phyloP scores from a whole-genome alignment of 2,329 filamentous ascomycete genomes.

The Talaromyces sp. region DNA sequence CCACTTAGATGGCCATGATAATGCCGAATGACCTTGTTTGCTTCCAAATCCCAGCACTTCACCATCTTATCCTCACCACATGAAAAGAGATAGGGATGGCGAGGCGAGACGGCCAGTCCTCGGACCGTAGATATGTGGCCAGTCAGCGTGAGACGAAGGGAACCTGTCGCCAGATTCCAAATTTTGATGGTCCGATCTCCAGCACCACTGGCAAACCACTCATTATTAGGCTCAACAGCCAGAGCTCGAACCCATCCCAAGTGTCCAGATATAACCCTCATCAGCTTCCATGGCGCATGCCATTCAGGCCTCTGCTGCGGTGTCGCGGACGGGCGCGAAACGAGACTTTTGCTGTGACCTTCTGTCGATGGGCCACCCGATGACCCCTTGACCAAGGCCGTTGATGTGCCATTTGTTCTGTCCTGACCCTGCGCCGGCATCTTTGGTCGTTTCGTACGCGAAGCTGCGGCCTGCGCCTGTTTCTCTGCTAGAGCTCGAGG shows the following conservation, averaged over 20 bases:
- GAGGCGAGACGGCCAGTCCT: constrained; percentile 82
- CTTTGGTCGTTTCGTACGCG: constrained; percentile 60
- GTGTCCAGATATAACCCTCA: constrained; percentile 95
- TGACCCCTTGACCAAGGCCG: constrained; percentile 49
- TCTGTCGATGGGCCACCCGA: constrained; percentile 23
- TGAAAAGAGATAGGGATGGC: constrained; percentile 95
- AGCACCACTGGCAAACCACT: constrained; percentile 95
- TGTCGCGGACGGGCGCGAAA: constrained; percentile 57
- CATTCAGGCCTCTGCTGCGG: constrained; percentile 77
- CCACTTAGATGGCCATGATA: constrained; percentile 96
- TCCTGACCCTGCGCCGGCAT: constrained; percentile 38
- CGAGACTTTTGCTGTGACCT: constrained; percentile 54
- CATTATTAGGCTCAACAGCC: constrained; percentile 90
- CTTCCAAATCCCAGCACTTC: constrained; percentile 98
- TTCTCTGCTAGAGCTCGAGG: constrained; percentile 75
- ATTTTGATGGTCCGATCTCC: constrained; percentile 98
- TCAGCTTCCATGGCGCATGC: constrained; percentile 98
- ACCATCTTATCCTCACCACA: constrained; percentile 99
- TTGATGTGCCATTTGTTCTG: constrained; percentile 43
- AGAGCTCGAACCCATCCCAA: constrained; percentile 88
- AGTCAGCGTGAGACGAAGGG: constrained; percentile 78
- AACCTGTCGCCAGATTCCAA: constrained; percentile 89
- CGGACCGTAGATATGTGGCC: constrained; percentile 92
- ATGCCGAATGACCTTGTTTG: constrained; percentile 97
- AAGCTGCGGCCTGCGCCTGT: constrained; percentile 61